These are phyloP conservation scores for Cryptosporidium tyzzeri DNA, from an alignment of 169 alveolate genomes.

Conservation along the genomic window DNA sequence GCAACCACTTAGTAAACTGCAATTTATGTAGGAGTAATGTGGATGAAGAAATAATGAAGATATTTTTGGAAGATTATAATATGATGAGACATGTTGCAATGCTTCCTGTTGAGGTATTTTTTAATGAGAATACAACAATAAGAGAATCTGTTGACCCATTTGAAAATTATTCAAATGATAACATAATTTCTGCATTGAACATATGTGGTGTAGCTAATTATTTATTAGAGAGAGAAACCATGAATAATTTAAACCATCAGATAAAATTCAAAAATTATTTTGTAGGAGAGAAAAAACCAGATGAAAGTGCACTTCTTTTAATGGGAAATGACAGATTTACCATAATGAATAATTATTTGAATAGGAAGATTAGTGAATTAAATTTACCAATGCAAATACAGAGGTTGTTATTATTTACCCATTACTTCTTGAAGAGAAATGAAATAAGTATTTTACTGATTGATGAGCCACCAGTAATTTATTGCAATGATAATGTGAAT, in stretches of 20 bases:
- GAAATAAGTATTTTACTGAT: slow-evolving; percentile 47
- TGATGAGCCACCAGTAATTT: slow-evolving; percentile 74
- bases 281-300: neutral
- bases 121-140: slow-evolving; percentile 42
- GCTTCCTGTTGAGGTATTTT: slow-evolving; percentile 69
- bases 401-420: slow-evolving; percentile 60
- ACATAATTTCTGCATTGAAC: slow-evolving; percentile 52
- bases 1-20: slow-evolving; percentile 20
- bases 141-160: slow-evolving; percentile 53
- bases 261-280: neutral
- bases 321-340: neutral
- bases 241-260: neutral
- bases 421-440: slow-evolving; percentile 28
- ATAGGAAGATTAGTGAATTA: slow-evolving; percentile 2
- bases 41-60: slow-evolving; percentile 33
- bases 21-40: slow-evolving; percentile 10
- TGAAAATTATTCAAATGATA: slow-evolving; percentile 14
- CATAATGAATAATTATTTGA: neutral
- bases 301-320: slow-evolving; percentile 14
- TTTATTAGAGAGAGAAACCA: slow-evolving; percentile 3
- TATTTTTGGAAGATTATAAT: slow-evolving; percentile 9
- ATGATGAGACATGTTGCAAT: slow-evolving; percentile 47
- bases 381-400: slow-evolving; percentile 35
- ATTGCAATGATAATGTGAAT: neutral
- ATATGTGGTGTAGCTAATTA: slow-evolving; percentile 34